phyloP scores from a whole-genome alignment of 2,329 filamentous ascomycete genomes.

The Diaporthe sp. region DNA sequence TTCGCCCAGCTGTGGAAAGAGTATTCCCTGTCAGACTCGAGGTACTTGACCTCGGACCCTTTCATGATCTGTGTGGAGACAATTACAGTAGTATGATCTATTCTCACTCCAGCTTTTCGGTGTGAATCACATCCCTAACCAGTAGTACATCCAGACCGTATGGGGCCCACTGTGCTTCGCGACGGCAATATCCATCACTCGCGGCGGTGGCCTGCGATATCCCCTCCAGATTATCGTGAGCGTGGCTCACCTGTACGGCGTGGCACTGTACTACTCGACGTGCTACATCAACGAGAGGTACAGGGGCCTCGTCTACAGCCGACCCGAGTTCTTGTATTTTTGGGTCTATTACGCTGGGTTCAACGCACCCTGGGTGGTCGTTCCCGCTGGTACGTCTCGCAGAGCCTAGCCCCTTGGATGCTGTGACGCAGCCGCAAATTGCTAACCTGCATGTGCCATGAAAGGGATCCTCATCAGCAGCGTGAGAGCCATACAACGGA shows the following conservation, averaged over 20 bases:
- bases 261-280: constrained; percentile 74
- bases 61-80: constrained; percentile 92
- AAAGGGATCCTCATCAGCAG: constrained; percentile 34
- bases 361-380: constrained; percentile 71
- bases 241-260: constrained; percentile 71
- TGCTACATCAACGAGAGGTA: constrained; percentile 63
- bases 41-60: constrained; percentile 84
- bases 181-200: constrained; percentile 61
- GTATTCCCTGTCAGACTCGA: constrained; percentile 87
- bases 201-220: constrained; percentile 60
- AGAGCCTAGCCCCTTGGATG: too few relatives aligned
- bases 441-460: neutral
- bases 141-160: constrained; percentile 53
- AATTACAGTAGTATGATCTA: constrained; percentile 77
- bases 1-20: constrained; percentile 95
- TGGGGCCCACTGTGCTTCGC: constrained; percentile 72
- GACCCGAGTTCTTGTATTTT: constrained; percentile 72
- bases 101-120: too few relatives aligned
- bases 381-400: constrained; percentile 64
- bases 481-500: constrained; percentile 31
- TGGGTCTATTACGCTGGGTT: constrained; percentile 75
- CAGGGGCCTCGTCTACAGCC: constrained; percentile 63
- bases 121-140: neutral
- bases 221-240: constrained; percentile 65
- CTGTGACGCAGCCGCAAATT: neutral